phyloP scores from a whole-genome alignment of 2,329 filamentous ascomycete species.

The Claviceps paspali region DNA sequence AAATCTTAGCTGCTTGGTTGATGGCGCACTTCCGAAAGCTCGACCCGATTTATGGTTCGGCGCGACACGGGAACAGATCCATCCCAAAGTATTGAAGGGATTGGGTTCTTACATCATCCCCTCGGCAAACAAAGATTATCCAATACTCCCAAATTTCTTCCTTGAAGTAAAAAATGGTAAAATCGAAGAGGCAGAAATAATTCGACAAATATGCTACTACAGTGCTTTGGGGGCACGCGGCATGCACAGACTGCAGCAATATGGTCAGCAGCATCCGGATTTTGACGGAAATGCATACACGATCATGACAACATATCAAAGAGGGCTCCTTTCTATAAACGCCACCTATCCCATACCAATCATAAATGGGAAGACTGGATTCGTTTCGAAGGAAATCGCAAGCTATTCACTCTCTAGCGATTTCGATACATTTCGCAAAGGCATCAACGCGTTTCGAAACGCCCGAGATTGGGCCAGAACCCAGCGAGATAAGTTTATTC shows the following conservation, averaged over 20 bases:
- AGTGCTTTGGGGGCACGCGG: slow-evolving; percentile 21
- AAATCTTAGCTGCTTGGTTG: too few species aligned
- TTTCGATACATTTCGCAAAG: slow-evolving; percentile 16
- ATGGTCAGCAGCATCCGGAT: slow-evolving; percentile 7
- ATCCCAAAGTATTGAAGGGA: not conserved
- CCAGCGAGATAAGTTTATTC: slow-evolving; percentile 21
- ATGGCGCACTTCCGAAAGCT: too few species aligned
- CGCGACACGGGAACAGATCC: slow-evolving; percentile 11
- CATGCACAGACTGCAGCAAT: slow-evolving; percentile 19
- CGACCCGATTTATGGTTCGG: too few species aligned
- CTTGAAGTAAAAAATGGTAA: slow-evolving; percentile 22
- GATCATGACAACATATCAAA: slow-evolving; percentile 20
- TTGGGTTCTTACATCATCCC: not conserved
- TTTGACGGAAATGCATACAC: slow-evolving; percentile 25
- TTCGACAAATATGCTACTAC: slow-evolving; percentile 21
- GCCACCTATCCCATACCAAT: slow-evolving; percentile 19
- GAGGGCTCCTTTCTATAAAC: slow-evolving; percentile 20
- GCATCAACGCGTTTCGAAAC: slow-evolving; percentile 22
- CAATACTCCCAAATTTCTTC: slow-evolving; percentile 26
- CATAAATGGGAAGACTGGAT: slow-evolving; percentile 17
- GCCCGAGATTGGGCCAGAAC: slow-evolving; percentile 21
- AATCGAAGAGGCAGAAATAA: slow-evolving; percentile 14
- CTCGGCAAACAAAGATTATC: slow-evolving; percentile 6
- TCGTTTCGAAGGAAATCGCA: slow-evolving; percentile 27
- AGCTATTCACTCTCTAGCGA: too few species aligned